Base-by-base conservation (phyloP, 441 rosid species). In the Eutrema salsugineum region DNA sequence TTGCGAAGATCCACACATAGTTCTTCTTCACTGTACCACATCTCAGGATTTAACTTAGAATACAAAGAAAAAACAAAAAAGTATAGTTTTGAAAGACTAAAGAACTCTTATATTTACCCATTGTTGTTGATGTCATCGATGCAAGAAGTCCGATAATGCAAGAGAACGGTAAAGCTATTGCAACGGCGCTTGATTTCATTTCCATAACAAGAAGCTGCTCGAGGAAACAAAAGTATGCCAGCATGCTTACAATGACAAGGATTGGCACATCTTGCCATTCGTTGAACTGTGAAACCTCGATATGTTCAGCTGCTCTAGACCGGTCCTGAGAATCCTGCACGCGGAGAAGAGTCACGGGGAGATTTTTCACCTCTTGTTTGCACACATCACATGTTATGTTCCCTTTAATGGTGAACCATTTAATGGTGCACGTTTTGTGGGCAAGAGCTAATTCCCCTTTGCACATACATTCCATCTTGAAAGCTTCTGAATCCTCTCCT, bases 401-500 rank as follows among this genome's bases (percentile, higher is more conserved):
- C 43, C 99, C 99, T 85, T 93, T 95, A 68, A 95, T 93, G 28
- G 94, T 82, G 79, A 93, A 95, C 99, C 99, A 95, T 84, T 93
- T 95, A 17, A 93, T 81, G 8, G 95, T 93, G 71, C 99, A 95
- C 15, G 83, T 85, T 83, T 84, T 90, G 78, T 93, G 99, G 16
- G 97, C 89, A 67, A 95, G 80, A 57, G 97, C 97, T 36, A 95
- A 84, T 77, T 95, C 99, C 7, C 99, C 99, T 84, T 87, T 95
- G 81, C 99, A 95, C 84, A 96, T 89, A 76, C 99, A 95, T 63
- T 93, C 99, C 94, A 95, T 87, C 85, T 89, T 95, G 27, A 95
- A 81, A 47, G 99, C 91, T 76, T 95, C 98, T 16, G 86, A 90
- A 46, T 95, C 99, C 87, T 93, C 98, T 63, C 89, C 84, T 28